Base-by-base conservation (phyloP, 352 stramenopile genomes). In the Halophytophthora batemanensis region DNA sequence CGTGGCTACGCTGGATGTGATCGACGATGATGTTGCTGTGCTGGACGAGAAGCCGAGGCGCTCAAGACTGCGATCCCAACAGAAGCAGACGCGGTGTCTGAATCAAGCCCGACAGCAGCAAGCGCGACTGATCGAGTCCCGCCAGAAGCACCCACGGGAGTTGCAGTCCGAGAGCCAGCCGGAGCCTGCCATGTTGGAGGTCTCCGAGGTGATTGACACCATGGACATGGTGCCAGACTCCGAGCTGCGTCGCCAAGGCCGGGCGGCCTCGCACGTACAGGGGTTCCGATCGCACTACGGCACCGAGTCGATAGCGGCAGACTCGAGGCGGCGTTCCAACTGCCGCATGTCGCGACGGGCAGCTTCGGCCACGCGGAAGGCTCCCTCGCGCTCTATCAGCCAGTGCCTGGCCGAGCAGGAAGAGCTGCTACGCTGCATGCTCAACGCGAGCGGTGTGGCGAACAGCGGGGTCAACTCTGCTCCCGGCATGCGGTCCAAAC, bases 141-240 rank as follows among this genome's bases (percentile, higher is more conserved):
- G 23, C 8, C 21, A 50, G 35, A 35, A 53, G 15, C 37, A 47
- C 29, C 31, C 21, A 15, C 4, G 36, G 31, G n/a, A 28, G 22
- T 15, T 19, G 3, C 45, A 41, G 11, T 25, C 38, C n/a, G 3
- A 4, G 37, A 3, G 11, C n/a, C n/a, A 42, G 19, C 37, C 37
- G 6, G n/a, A 18, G 29, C 7, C 21, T 1, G 49, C 56, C 12
- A 60, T 55, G 34, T 44, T 61, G 14, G 67, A 73, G 18, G 49
- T 80, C 25, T 57, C 64, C 2, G 72, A 82, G 41, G 69, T 77
- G 15, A 77, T 80, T 18, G 72, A 82, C 45, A 82, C 72, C 22
- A 76, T 55, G 28, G 63, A 80, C 18, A 80, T 80, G 72, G 53
- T 65, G 25, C 54, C 65, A 31, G 61, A 65, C 23, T 67, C 62